A percentile compares a stretch with the other conserved stretches of the same genome.
Evolutionary conservation across 495 filamentous ascomycete species (phyloP).

Genomic region (Podospora anserina): DNA sequence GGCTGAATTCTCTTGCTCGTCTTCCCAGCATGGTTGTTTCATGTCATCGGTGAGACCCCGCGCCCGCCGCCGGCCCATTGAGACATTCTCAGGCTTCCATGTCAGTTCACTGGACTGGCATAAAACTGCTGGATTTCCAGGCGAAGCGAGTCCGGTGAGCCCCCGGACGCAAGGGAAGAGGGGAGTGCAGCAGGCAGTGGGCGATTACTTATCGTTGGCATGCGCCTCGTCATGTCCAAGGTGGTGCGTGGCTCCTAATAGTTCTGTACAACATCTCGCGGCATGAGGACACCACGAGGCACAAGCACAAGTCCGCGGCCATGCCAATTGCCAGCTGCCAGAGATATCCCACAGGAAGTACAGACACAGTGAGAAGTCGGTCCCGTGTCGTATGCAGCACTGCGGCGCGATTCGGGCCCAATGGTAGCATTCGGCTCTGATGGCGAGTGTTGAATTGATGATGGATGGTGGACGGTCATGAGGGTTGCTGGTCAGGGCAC

Average conservation of each 20-base stretch:
- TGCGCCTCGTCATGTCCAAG: not conserved
- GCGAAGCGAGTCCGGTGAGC: constrained; percentile 1
- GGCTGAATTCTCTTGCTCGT: constrained; percentile 20
- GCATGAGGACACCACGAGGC: no score
- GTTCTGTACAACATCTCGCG: not conserved
- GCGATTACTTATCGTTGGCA: not conserved
- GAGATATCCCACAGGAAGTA: constrained; percentile 16
- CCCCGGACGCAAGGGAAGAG: not conserved
- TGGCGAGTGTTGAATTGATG: constrained; percentile 24
- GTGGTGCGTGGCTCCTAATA: not conserved
- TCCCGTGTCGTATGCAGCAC: constrained; percentile 18
- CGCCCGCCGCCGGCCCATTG: not conserved
- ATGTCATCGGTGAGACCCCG: constrained; percentile 10
- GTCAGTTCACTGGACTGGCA: not conserved
- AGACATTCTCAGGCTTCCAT: constrained; percentile 9
- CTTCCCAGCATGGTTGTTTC: not conserved
- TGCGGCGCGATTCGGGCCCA: constrained; percentile 19
- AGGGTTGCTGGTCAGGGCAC: not conserved
- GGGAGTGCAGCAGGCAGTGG: not conserved
- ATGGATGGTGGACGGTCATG: not conserved
- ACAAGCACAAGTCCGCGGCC: no score
- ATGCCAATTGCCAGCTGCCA: not conserved
- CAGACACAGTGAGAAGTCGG: constrained; percentile 25
- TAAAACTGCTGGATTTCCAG: not conserved
- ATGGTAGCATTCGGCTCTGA: constrained; percentile 28